Evolutionary conservation across 2,329 filamentous ascomycete genomes (phyloP).

Genomic region (Exophiala xenobiotica): DNA sequence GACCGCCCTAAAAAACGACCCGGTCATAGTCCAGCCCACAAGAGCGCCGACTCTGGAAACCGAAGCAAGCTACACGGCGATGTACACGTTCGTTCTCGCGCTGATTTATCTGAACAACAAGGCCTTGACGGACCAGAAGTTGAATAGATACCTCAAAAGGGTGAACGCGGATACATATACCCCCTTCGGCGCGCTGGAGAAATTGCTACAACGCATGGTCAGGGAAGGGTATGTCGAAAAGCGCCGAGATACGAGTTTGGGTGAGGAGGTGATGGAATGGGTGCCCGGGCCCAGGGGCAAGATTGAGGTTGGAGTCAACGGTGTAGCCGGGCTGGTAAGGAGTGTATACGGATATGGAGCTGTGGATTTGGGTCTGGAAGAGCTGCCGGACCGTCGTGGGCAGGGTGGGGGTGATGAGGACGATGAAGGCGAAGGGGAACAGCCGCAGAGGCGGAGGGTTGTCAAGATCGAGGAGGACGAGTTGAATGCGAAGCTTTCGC

Average conservation of each 20-base stretch:
- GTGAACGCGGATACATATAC: constrained; percentile 75
- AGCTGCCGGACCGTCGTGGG: constrained; percentile 7
- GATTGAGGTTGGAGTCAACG: constrained; percentile 76
- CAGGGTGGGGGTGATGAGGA: constrained; percentile 26
- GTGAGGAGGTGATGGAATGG: constrained; percentile 77
- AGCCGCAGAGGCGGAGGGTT: constrained; percentile 20
- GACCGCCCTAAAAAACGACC: constrained; percentile 58
- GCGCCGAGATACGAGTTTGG: constrained; percentile 65
- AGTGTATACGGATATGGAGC: constrained; percentile 52
- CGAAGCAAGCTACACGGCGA: constrained; percentile 76
- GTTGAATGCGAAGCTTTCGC: constrained; percentile 59
- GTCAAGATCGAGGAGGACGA: constrained; percentile 43
- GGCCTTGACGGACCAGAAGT: constrained; percentile 74
- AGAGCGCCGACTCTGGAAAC: constrained; percentile 62
- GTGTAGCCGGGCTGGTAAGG: constrained; percentile 68
- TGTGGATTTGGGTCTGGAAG: constrained; percentile 8
- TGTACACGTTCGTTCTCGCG: constrained; percentile 78
- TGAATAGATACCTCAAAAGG: constrained; percentile 71
- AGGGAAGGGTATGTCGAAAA: constrained; percentile 81
- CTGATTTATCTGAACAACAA: constrained; percentile 70
- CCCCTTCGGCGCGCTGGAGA: constrained; percentile 72
- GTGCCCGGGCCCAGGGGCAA: constrained; percentile 81
- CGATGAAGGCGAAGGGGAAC: constrained; percentile 29
- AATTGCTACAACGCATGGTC: constrained; percentile 70
- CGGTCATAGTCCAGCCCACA: constrained; percentile 67